Conservation (phyloP, 1,139 yeast genomes). For the Debaryomyces subglobosus region DNA sequence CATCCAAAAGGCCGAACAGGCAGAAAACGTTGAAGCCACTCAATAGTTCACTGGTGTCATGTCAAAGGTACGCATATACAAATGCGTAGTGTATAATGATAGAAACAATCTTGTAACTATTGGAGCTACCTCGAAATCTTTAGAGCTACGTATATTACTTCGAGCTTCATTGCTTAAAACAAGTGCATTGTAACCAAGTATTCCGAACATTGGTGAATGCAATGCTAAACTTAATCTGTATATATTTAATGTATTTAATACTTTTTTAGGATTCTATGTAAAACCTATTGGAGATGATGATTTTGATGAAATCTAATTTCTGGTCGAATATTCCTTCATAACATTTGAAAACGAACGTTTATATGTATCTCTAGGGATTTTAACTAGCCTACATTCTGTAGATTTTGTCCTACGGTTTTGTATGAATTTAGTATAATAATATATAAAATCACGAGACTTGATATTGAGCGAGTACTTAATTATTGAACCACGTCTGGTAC, state of each 20-base stretch:
- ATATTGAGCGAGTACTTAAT: not conserved
- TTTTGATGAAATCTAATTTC: too few species aligned
- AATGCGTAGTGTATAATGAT: not conserved
- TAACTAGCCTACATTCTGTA: too few species aligned
- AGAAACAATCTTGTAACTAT: not conserved
- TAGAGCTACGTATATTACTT: not conserved
- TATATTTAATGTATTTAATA: conserved; percentile 7
- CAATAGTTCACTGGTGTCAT: not conserved
- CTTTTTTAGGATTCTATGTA: not conserved
- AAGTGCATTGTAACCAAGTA: not conserved
- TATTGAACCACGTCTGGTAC: conserved; percentile 2
- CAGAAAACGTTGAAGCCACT: not conserved
- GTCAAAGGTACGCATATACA: not conserved
- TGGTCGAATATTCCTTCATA: not conserved
- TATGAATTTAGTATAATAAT: not conserved
- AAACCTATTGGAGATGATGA: not conserved
- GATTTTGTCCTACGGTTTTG: not conserved
- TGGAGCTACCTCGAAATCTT: not conserved
- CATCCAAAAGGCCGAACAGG: conserved; percentile 9
- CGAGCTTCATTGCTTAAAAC: not conserved
- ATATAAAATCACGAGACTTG: conserved; percentile 2
- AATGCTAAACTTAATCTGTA: conserved; percentile 5
- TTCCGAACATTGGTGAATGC: not conserved
- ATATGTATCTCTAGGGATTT: too few species aligned
- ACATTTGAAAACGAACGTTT: not conserved